Evolutionary conservation across 331 rosid species (phyloP), one percentile per base, ranked within the genome.

Genomic region (Cydonia oblonga): DNA sequence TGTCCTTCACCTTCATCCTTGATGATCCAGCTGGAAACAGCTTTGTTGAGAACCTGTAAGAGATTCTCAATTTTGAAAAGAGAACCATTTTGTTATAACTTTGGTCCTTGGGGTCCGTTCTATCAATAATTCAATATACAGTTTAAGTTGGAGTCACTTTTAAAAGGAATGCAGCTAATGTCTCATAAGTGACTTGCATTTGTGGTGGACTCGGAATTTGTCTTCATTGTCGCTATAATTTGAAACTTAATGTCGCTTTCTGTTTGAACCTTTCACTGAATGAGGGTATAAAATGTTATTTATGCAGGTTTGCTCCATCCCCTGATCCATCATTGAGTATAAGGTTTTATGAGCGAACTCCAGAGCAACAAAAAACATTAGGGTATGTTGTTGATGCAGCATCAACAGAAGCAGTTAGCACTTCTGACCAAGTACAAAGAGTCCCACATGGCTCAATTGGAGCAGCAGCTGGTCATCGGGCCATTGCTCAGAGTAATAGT

Each of bases 1-100:
- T 79, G 10, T 19, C 91, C 23, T 91, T 93, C 87, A 84, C 82
- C 40, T 84, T 93, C 79, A 49, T 88, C 77, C 81, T 93, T 81
- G 98, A 93, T 79, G 98, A 93, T 83, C 97, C 98, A 73, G 82
- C 96, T 54, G 98, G 98, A 84, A 93, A 93, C 85, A 93, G 98
- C 82, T 91, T 84, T 83, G 86, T 91, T 40, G 98, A 93, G 90
- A 93, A 93, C 73, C 96, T 64, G 98, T 93, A 89, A 93, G 97
- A 78, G 24, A 25, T 66, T 72, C 40, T 68, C 18, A 16, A 57
- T 22, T 57, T 59, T 38, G 23, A 6, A 29, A 46, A 13, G 75
- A 24, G 9, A 9, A 40, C 2, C 3, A 9, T 26, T 12, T 11
- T 57, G 32, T 16, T 52, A 5, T 15, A 33, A 1, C 7, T 32